Evolutionary conservation across 2,329 filamentous ascomycete species (phyloP), one percentile per base, ranked within the genome.

Genomic region (Harringtonia aguacate): DNA sequence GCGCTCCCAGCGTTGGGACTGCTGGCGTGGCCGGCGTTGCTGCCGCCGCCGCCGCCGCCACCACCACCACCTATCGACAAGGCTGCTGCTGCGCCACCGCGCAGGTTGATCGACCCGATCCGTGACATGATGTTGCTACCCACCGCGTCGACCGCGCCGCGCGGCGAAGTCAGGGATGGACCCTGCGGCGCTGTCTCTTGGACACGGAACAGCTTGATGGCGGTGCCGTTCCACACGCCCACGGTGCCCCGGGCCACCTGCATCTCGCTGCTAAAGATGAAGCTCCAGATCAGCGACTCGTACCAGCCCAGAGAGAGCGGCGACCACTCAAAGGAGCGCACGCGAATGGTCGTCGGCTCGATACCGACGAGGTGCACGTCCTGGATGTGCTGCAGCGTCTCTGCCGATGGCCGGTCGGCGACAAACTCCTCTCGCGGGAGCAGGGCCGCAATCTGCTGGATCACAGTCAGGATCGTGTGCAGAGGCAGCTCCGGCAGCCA

Each of bases 311-410:
- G 71, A 0, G 86, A 84, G 29, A 95, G 69, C 1, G 86, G 81
- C 4, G 88, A 90, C 90, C 90, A 97, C 64, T 95, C 87, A 56
- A 97, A 97, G 14, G 86, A 82, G 58, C 95, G 89, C 15, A 92
- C 82, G 28, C 84, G 53, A 42, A 86, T 73, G 0, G 83, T 72
- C 2, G 79, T 79, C 1, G 84, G 76, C 37, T 95, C 87, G 31
- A 95, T 77, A 9, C 79, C 81, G 10, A 79, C 73, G 36, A 94
- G 67, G 41, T 76, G 71, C 1, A 83, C 72, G 17, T 72, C 68
- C 46, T 70, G 71, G 47, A 86, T 78, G 22, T 67, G 70, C 36
- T 65, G 65, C 22, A 82, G 60, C 18, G 44, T 36, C 7, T 45
- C 44, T 12, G 43, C 22, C 13, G 43, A 17, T n/a, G 49, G 35